phyloP scores from a whole-genome alignment of 371 early-diverging fungal species.

The Mucor saturninus region DNA sequence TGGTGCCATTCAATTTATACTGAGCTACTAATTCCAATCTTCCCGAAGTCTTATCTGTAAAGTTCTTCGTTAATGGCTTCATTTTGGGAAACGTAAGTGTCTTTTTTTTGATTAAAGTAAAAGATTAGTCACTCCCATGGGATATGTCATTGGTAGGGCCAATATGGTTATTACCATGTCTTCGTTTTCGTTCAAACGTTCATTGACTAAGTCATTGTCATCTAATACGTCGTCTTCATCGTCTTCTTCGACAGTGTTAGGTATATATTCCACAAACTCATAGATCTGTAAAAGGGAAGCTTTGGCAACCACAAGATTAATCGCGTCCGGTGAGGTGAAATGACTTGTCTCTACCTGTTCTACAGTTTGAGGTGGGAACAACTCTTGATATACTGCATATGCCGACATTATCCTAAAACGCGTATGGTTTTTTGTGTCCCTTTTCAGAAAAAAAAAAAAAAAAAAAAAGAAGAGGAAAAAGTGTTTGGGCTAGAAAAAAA shows the following conservation, averaged over 20 bases:
- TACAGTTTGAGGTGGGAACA: slow-evolving; percentile 81
- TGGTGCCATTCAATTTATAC: slow-evolving; percentile 79
- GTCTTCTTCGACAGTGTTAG: slow-evolving; percentile 32
- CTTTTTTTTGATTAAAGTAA: slow-evolving; percentile 21
- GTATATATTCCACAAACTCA: slow-evolving; percentile 70
- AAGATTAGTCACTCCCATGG: not conserved
- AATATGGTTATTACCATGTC: slow-evolving; percentile 13
- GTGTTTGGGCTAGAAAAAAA: too few relatives aligned
- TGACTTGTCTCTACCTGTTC: slow-evolving; percentile 76
- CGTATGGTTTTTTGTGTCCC: not conserved
- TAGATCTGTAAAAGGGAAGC: slow-evolving; percentile 82
- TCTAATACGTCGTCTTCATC: slow-evolving; percentile 24
- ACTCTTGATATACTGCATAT: slow-evolving; percentile 79
- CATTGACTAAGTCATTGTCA: slow-evolving; percentile 25
- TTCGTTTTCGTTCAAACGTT: slow-evolving; percentile 26
- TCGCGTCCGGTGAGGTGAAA: slow-evolving; percentile 72
- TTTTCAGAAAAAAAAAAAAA: not conserved
- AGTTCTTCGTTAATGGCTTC: slow-evolving; percentile 37
- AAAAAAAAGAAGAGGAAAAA: not conserved
- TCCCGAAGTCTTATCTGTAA: slow-evolving; percentile 55
- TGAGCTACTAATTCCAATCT: slow-evolving; percentile 77
- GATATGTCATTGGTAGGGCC: not conserved
- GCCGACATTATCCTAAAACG: slow-evolving; percentile 41
- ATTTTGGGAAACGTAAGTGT: slow-evolving; percentile 50
- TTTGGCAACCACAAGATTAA: slow-evolving; percentile 81